These are phyloP conservation scores for Rhinocladiella mackenziei DNA, from an alignment of 2,329 filamentous ascomycete genomes.

Conservation along the genomic window DNA sequence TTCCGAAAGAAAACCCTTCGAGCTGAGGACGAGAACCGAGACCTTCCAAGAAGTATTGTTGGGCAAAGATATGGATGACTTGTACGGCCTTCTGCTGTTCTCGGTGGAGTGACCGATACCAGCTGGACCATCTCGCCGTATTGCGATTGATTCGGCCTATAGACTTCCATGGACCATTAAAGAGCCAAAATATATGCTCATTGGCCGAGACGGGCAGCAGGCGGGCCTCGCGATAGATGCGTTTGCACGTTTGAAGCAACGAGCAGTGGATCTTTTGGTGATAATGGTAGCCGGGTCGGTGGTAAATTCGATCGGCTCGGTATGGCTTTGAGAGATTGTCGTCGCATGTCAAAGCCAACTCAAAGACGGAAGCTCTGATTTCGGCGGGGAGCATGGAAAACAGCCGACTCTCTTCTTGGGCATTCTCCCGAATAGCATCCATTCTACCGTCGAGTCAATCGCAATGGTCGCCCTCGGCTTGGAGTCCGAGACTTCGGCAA, in stretches of 20 bases:
- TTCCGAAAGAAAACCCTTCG: constrained; percentile 17
- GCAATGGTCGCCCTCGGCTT: background rate
- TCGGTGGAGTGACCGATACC: constrained; percentile 25
- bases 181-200: constrained; percentile 34
- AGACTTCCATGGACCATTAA: constrained; percentile 24
- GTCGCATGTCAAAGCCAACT: constrained; percentile 33
- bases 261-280: constrained; percentile 31
- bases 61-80: constrained; percentile 30
- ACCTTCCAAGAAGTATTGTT: constrained; percentile 32
- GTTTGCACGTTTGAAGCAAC: constrained; percentile 39
- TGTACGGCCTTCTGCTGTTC: constrained; percentile 27
- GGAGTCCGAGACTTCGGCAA: background rate
- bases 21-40: constrained; percentile 7
- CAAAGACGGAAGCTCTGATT: constrained; percentile 49
- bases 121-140: constrained; percentile 15
- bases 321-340: constrained; percentile 28
- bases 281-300: constrained; percentile 34
- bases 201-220: constrained; percentile 35
- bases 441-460: background rate
- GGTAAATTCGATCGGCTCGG: constrained; percentile 28
- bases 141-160: constrained; percentile 9
- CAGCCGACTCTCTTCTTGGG: constrained; percentile 30
- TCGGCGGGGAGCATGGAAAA: constrained; percentile 47
- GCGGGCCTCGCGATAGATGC: constrained; percentile 38
- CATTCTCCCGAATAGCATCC: constrained; percentile 2